Conservation (phyloP, 1,284 basidiomycete species). For the Microbotryum intermedium region DNA sequence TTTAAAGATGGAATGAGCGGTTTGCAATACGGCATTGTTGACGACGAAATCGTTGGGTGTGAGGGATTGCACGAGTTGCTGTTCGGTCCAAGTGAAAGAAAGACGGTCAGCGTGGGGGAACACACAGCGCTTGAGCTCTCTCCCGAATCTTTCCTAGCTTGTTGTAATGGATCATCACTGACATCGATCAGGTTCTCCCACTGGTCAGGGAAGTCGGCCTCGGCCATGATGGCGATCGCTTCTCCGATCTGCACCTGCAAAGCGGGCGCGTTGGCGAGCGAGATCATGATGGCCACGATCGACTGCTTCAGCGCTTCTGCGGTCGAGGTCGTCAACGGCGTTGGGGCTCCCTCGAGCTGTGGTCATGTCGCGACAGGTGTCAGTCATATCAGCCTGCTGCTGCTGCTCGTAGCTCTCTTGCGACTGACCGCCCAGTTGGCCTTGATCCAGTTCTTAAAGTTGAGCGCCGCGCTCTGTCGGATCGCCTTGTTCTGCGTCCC, state of each 20-base stretch:
- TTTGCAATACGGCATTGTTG: conserved; percentile 83
- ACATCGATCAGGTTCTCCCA: conserved; percentile 83
- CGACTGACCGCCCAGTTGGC: conserved; percentile 64
- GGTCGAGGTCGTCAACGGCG: conserved; percentile 17
- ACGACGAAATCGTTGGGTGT: conserved; percentile 69
- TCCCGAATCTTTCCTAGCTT: background rate
- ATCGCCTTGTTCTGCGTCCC: conserved; percentile 53
- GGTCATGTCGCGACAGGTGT: conserved; percentile 30
- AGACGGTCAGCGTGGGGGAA: too few species aligned
- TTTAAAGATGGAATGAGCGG: conserved; percentile 90
- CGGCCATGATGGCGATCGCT: conserved; percentile 75
- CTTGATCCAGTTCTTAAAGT: conserved; percentile 80
- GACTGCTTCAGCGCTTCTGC: conserved; percentile 52
- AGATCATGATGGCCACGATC: conserved; percentile 73
- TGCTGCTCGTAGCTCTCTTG: background rate
- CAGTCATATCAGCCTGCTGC: conserved; percentile 11
- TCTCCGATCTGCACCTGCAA: conserved; percentile 73
- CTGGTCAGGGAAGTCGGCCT: conserved; percentile 71
- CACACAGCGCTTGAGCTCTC: too few species aligned
- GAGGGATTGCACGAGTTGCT: conserved; percentile 78
- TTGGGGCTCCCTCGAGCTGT: conserved; percentile 55
- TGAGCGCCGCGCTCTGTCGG: conserved; percentile 71
- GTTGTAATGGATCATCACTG: conserved; percentile 36
- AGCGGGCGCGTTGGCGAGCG: conserved; percentile 52
- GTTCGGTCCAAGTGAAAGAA: conserved; percentile 13